A percentile compares a stretch with the other conserved stretches of the same genome.
phyloP scores from a whole-genome alignment of 352 stramenopile species.

The Pythium plurisporium region DNA sequence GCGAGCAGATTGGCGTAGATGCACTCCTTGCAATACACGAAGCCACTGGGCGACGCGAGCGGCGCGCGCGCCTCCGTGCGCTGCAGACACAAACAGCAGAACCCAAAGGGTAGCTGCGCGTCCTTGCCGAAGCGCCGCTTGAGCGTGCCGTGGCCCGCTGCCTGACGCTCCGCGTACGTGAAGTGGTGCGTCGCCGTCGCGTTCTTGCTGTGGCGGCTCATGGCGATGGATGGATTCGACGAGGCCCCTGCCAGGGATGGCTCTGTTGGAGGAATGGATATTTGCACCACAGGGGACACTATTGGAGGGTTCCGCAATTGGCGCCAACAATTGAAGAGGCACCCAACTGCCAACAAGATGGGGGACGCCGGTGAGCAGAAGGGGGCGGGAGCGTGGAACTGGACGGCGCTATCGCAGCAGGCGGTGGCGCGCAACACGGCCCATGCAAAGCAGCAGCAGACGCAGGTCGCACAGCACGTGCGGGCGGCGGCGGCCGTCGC shows the following conservation, averaged over 20 bases:
- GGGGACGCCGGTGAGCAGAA: constrained; percentile 3
- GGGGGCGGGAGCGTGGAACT: constrained; percentile 38
- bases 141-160: constrained; percentile 75
- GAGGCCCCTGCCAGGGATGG: neutral
- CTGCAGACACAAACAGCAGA: constrained; percentile 74
- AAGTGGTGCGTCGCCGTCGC: constrained; percentile 82
- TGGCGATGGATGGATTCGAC: constrained; percentile 16
- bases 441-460: constrained; percentile 14
- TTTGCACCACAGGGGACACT: neutral
- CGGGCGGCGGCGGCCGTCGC: constrained; percentile 11
- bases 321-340: too few relatives aligned
- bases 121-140: constrained; percentile 82
- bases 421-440: constrained; percentile 21
- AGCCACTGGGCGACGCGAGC: constrained; percentile 66
- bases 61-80: constrained; percentile 50
- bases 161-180: constrained; percentile 76
- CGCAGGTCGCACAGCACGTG: constrained; percentile 14
- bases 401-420: constrained; percentile 40
- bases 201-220: constrained; percentile 89
- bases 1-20: constrained; percentile 84
- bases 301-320: neutral
- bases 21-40: constrained; percentile 85
- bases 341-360: neutral
- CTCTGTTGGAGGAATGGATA: neutral
- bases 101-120: constrained; percentile 70